Evolutionary conservation across 2,329 filamentous ascomycete genomes (phyloP), one percentile per base, ranked within the genome.

Genomic region (Sporothrix inflata): DNA sequence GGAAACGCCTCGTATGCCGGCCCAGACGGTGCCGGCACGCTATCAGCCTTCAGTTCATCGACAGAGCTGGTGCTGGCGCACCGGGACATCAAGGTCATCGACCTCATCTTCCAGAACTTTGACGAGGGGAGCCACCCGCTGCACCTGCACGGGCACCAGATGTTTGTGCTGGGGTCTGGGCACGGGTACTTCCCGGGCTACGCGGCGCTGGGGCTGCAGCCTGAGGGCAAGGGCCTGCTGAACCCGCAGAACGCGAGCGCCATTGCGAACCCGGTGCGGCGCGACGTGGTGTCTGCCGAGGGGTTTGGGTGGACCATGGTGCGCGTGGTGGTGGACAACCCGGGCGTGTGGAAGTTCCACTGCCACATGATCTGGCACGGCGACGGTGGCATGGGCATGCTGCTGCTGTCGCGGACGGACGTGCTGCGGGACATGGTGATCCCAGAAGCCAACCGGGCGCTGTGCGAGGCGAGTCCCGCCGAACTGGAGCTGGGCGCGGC

Each of bases 51-150:
- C 72, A 78, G 84, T 73, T 69, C 75, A 1, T 75, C 75, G 67
- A 78, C 81, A 65, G 83, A 85, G 74, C 86, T 91, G 75, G 85
- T 97, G 3, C 85, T 97, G 16, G 84, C 90, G 42, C 87, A 90
- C 74, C 86, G 86, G 66, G 74, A 81, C 42, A 82, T 86, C 34
- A 83, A 89, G 72, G 84, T 93, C n/a, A 86, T 94, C 27, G 90
- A 95, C 77, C 86, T 95, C 60, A 81, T 94, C 21, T 83, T 95
- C 21, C 74, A 76, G 19, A 76, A 75, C 73, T 72, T 75, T 55
- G 75, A 77, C 73, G 76, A 77, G 71, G 76, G 75, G 45, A 74
- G 73, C 60, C 76, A 76, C 69, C 76, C 76, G 34, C 74, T 77
- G 72, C 76, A 77, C 73, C 73, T 77, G 73, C 76, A 77, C 73